These are phyloP conservation scores for Penicillium glabrum DNA, from an alignment of 2,329 filamentous ascomycete species.

Conservation along the genomic window DNA sequence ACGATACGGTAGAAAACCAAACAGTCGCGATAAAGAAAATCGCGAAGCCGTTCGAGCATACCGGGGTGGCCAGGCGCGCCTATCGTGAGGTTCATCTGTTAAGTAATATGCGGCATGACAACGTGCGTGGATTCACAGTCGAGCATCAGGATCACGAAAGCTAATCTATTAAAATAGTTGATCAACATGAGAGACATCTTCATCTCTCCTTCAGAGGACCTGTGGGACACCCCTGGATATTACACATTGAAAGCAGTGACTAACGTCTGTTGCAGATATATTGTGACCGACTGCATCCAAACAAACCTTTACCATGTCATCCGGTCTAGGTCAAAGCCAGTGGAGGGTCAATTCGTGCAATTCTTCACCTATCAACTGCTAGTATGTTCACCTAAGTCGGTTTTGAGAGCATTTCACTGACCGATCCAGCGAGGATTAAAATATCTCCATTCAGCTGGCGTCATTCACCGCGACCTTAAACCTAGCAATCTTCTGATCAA, in stretches of 20 bases:
- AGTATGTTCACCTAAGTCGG: conserved; percentile 54
- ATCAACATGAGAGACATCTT: conserved; percentile 97
- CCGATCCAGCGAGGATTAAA: conserved; percentile 79
- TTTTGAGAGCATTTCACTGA: conserved; percentile 1
- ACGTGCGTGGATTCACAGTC: conserved; percentile 57
- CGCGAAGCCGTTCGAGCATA: conserved; percentile 99
- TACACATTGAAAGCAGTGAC: background rate
- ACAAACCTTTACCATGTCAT: conserved; percentile 93
- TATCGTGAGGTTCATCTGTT: conserved; percentile 95
- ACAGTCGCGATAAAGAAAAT: conserved; percentile 99
- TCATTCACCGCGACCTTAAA: conserved; percentile 96
- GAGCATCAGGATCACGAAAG: too few species aligned
- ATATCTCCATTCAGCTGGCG: conserved; percentile 97
- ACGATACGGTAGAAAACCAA: conserved; percentile 92
- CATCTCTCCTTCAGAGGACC: conserved; percentile 98
- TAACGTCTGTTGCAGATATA: conserved; percentile 64
- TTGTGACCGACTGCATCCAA: conserved; percentile 94
- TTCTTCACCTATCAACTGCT: conserved; percentile 99
- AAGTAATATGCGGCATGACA: conserved; percentile 95
- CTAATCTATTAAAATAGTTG: background rate
- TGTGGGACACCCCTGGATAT: conserved; percentile 56
- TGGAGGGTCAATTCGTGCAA: conserved; percentile 99
- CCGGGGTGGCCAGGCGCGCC: conserved; percentile 91
- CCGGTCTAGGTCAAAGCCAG: conserved; percentile 71
- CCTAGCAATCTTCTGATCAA: conserved; percentile 99